phyloP scores from a whole-genome alignment of 768 basidiomycete genomes.

The Hydnomerulius pinastri region DNA sequence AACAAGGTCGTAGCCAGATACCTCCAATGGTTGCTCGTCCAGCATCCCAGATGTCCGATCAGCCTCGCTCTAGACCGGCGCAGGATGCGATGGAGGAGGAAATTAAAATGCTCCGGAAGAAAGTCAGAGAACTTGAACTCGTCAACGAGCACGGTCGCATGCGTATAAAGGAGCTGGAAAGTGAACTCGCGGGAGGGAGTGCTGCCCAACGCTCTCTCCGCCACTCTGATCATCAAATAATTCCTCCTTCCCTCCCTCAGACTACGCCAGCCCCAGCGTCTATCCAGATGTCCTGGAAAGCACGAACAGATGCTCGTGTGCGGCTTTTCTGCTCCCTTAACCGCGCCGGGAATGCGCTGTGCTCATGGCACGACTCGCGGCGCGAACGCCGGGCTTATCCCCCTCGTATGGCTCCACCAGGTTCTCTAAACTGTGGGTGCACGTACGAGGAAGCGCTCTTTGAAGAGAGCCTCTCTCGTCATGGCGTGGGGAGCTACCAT shows the following conservation, averaged over 20 bases:
- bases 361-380: conserved; percentile 89
- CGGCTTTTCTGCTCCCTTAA: conserved; percentile 79
- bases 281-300: conserved; percentile 61
- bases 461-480: conserved; percentile 79
- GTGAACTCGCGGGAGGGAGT: conserved; percentile 40
- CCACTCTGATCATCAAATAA: conserved; percentile 15
- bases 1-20: conserved; percentile 1
- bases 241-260: conserved; percentile 17
- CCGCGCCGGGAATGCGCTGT: conserved; percentile 85
- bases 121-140: conserved; percentile 64
- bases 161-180: conserved; percentile 51
- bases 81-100: conserved; percentile 47
- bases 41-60: conserved; percentile 25
- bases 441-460: conserved; percentile 84
- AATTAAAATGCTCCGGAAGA: conserved; percentile 53
- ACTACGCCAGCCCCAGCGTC: conserved; percentile 42
- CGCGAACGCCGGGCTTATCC: conserved; percentile 78
- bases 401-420: conserved; percentile 77
- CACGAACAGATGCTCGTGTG: conserved; percentile 71
- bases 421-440: conserved; percentile 85
- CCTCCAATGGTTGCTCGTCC: conserved; percentile 16
- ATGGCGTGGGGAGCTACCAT: conserved; percentile 78
- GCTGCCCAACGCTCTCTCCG: conserved; percentile 22
- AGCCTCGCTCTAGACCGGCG: conserved; percentile 25
- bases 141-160: conserved; percentile 52